phyloP scores from a whole-genome alignment of 768 basidiomycete genomes.

The Podaxis mareebaensis region DNA sequence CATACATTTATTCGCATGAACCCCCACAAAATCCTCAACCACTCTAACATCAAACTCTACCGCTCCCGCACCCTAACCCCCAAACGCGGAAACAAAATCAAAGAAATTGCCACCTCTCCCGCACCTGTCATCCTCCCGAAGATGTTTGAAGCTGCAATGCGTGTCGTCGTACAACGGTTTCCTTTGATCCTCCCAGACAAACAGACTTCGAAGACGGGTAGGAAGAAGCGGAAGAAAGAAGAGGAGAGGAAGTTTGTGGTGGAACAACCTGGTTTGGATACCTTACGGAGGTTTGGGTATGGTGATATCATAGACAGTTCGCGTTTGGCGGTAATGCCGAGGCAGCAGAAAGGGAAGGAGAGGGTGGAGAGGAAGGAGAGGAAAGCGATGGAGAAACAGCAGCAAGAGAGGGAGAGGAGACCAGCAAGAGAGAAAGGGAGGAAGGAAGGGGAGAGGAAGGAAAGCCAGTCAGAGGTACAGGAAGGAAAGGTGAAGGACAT shows the following conservation, averaged over 20 bases:
- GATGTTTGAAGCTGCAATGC: slow-evolving; percentile 8
- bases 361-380: no score
- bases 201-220: background rate
- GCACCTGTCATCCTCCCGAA: background rate
- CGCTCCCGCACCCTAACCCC: background rate
- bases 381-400: no score
- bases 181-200: background rate
- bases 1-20: slow-evolving; percentile 1
- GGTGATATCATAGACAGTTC: background rate
- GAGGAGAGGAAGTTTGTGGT: background rate
- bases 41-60: background rate
- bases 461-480: no score
- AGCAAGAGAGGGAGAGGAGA: no score
- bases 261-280: background rate
- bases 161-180: slow-evolving; percentile 1
- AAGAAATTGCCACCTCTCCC: background rate
- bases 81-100: background rate
- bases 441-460: no score
- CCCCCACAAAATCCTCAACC: background rate
- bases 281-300: background rate
- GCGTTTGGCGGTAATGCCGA: background rate
- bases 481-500: no score
- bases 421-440: no score
- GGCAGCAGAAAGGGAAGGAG: no score
- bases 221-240: background rate